These are phyloP conservation scores for Coemansia sp. DNA, from an alignment of 192 early-diverging fungal species.

Conservation along the genomic window DNA sequence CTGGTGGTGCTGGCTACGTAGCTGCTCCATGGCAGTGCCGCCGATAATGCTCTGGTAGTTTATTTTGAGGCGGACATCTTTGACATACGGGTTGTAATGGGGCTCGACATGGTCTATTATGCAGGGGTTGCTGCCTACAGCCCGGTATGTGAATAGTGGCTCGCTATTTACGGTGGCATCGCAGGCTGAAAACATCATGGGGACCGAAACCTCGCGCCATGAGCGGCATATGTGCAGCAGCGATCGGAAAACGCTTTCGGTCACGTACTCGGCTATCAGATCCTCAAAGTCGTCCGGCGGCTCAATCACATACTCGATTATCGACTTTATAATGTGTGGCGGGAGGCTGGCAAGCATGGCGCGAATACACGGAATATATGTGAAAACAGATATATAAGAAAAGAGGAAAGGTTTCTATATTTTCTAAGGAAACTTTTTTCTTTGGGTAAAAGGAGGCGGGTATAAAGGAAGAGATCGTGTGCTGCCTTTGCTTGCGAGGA, in stretches of 20 bases:
- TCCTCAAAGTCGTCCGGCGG: constrained; percentile 6
- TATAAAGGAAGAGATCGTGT: too few species aligned
- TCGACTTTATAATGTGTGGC: constrained; percentile 3
- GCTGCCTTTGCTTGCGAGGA: too few species aligned
- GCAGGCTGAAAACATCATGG: constrained; percentile 5
- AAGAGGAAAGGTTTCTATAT: not conserved
- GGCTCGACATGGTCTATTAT: not conserved
- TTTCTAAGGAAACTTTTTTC: not conserved
- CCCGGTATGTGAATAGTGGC: not conserved
- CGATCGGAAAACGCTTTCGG: not conserved
- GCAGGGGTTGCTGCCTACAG: not conserved
- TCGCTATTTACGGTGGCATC: not conserved
- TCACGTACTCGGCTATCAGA: constrained; percentile 5
- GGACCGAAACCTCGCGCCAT: constrained; percentile 1
- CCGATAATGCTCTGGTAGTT: not conserved
- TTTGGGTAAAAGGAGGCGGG: too few species aligned
- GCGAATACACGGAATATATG: not conserved
- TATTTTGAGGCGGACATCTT: not conserved
- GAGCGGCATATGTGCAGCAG: constrained; percentile 1
- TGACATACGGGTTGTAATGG: constrained; percentile 2
- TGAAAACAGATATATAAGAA: not conserved
- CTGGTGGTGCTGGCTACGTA: not conserved
- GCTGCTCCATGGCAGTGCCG: not conserved
- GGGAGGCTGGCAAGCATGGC: constrained; percentile 1
- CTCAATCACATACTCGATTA: constrained; percentile 6